Evolutionary conservation across 2,329 filamentous ascomycete species (phyloP).

Genomic region (Pseudogymnoascus sp.): DNA sequence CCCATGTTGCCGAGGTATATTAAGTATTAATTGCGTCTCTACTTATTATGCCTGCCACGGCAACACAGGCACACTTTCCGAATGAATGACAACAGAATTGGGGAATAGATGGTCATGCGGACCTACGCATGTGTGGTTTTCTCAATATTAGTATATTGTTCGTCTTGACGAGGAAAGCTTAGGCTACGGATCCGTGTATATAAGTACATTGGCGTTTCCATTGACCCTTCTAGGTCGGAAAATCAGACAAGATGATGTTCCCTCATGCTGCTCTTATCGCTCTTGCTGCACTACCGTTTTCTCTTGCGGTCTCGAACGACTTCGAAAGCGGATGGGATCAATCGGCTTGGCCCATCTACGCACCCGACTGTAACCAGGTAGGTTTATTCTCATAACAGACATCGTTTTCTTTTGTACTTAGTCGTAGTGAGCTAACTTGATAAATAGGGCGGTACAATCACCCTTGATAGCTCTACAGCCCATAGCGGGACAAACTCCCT

Average conservation of each 20-base stretch:
- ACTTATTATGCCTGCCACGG: conserved; percentile 23
- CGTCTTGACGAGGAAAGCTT: conserved; percentile 14
- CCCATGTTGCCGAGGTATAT: no score
- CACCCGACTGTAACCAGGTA: conserved; percentile 51
- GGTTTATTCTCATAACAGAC: not conserved
- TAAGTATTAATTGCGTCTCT: no score
- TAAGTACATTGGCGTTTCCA: conserved; percentile 23
- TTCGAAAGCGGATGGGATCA: conserved; percentile 54
- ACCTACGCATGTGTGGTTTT: conserved; percentile 14
- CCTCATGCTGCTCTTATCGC: conserved; percentile 37
- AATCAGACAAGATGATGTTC: conserved; percentile 33
- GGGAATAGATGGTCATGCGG: conserved; percentile 13
- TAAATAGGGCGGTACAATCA: conserved; percentile 41
- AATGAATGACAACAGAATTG: conserved; percentile 11
- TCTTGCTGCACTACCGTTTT: conserved; percentile 39
- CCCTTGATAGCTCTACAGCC: conserved; percentile 48
- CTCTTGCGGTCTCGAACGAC: conserved; percentile 44
- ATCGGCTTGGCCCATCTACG: conserved; percentile 51
- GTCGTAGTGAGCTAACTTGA: not conserved
- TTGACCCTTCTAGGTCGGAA: conserved; percentile 14
- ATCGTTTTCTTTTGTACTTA: not conserved
- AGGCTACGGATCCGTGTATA: conserved; percentile 20
- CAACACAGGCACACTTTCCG: conserved; percentile 22
- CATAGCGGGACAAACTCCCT: conserved; percentile 51
- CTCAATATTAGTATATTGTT: conserved; percentile 14